phyloP scores from a whole-genome alignment of 331 rosid genomes.

The Quercus phellos region DNA sequence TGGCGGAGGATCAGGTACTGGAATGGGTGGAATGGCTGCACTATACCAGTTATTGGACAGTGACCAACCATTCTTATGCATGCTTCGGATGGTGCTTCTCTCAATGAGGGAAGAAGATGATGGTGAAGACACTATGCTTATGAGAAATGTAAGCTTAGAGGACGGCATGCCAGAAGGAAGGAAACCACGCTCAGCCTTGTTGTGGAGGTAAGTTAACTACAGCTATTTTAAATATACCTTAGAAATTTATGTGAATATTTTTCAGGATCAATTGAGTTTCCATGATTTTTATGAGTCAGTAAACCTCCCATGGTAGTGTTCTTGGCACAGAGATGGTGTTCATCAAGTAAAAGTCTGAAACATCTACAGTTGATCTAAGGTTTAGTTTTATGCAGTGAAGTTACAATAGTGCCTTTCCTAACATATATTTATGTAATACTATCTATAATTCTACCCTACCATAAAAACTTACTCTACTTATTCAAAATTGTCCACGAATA shows the following conservation, averaged over 20 bases:
- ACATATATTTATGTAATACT: too few relatives aligned
- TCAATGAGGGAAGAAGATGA: conserved; percentile 93
- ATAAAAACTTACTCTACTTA: too few relatives aligned
- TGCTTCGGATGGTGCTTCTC: conserved; percentile 97
- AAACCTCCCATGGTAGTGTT: neutral
- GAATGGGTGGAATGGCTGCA: conserved; percentile 98
- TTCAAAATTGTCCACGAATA: too few relatives aligned
- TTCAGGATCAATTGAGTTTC: neutral
- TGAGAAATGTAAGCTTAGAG: conserved; percentile 44
- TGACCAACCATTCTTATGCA: conserved; percentile 97
- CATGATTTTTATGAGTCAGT: neutral
- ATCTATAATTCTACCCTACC: too few relatives aligned
- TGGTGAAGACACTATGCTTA: conserved; percentile 55
- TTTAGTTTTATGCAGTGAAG: neutral
- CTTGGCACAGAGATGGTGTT: neutral
- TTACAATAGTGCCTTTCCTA: too few relatives aligned
- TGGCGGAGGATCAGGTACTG: conserved; percentile 99
- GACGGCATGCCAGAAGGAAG: conserved; percentile 60
- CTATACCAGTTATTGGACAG: conserved; percentile 94
- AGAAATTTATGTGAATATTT: neutral
- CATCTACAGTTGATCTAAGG: neutral
- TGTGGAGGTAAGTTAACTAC: conserved; percentile 75
- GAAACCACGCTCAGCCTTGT: conserved; percentile 64
- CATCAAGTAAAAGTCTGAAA: neutral
- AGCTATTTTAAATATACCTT: neutral